Conservation (phyloP, 78 protist genomes). For the Capsaspora owczarzaki region DNA sequence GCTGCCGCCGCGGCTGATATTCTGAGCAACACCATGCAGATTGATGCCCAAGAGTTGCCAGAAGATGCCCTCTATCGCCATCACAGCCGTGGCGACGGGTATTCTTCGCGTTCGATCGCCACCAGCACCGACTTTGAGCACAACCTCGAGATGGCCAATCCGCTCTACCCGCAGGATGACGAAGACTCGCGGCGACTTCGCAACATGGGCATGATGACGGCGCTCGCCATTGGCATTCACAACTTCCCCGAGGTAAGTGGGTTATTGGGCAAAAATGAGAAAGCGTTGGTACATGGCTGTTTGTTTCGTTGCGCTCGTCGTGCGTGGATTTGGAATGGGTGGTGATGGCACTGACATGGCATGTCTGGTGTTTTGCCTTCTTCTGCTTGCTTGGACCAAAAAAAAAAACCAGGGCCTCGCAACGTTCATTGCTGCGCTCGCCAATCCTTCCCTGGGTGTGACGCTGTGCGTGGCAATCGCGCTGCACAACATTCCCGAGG, state of each 20-base stretch:
- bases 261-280: neutral
- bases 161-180: too few relatives aligned
- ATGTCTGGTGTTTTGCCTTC: neutral
- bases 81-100: too few relatives aligned
- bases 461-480: constrained; percentile 26
- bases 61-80: too few relatives aligned
- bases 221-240: constrained; percentile 57
- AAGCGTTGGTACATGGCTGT: neutral
- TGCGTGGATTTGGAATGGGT: neutral
- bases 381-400: neutral
- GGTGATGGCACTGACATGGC: neutral
- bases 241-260: constrained; percentile 58
- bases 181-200: neutral
- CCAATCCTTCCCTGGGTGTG: constrained; percentile 39
- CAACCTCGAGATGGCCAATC: too few relatives aligned
- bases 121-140: too few relatives aligned
- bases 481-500: constrained; percentile 65
- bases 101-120: too few relatives aligned
- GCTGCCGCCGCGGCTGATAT: too few relatives aligned
- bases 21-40: too few relatives aligned
- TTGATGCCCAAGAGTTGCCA: too few relatives aligned
- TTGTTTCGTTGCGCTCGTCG: neutral
- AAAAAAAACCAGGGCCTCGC: constrained; percentile 74
- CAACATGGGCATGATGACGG: constrained; percentile 36
- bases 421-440: constrained; percentile 54